Conservation (phyloP, 2,329 filamentous ascomycete species). For the Xylariaceae sp. region DNA sequence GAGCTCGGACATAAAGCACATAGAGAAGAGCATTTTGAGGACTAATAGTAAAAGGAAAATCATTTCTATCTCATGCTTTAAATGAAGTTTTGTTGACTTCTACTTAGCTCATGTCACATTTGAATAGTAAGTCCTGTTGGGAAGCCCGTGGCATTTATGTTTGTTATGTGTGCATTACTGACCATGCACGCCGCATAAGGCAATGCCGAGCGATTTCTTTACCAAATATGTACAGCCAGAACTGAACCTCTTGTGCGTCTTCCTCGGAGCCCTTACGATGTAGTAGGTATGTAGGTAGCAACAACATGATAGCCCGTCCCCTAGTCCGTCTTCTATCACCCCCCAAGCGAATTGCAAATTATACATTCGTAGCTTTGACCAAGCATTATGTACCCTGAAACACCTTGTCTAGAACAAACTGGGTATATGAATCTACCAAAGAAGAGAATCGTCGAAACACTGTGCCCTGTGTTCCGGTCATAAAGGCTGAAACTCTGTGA, state of each 20-base stretch:
- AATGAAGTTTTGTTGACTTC: not conserved
- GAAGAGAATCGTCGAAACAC: slow-evolving; percentile 27
- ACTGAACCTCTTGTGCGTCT: slow-evolving; percentile 7
- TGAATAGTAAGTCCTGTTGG: too few species aligned
- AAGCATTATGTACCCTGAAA: slow-evolving; percentile 27
- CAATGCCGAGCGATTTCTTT: too few species aligned
- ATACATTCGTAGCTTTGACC: slow-evolving; percentile 29
- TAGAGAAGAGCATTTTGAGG: too few species aligned
- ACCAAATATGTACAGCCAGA: not conserved
- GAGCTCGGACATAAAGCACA: too few species aligned
- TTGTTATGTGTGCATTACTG: too few species aligned
- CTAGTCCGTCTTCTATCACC: not conserved
- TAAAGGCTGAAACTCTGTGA: too few species aligned
- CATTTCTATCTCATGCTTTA: not conserved
- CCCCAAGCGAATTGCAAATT: slow-evolving; percentile 8
- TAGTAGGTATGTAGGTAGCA: slow-evolving; percentile 19
- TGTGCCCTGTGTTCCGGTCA: too few species aligned
- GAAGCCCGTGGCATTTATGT: too few species aligned
- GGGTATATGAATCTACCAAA: slow-evolving; percentile 40
- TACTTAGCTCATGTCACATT: not conserved
- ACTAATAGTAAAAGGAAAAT: not conserved
- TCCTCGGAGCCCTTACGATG: not conserved
- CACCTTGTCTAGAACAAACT: slow-evolving; percentile 28
- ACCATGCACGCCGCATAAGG: too few species aligned
- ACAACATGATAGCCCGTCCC: not conserved